A percentile compares a stretch with the other conserved stretches of the same genome.
phyloP scores from a whole-genome alignment of 83 land plant genomes.

The Diphasiastrum complanatum region DNA sequence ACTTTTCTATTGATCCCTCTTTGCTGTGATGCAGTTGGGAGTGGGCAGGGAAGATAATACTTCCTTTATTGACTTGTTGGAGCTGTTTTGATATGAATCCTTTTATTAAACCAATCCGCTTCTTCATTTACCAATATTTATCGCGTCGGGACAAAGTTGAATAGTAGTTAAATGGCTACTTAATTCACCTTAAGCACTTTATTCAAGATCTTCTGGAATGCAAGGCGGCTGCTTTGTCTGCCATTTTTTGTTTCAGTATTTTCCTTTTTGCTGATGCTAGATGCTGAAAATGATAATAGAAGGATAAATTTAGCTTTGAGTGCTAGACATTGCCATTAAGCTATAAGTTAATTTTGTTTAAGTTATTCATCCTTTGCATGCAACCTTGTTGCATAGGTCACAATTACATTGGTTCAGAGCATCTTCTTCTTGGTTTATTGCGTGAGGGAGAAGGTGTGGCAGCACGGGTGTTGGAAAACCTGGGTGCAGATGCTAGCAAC shows the following conservation, averaged over 20 bases:
- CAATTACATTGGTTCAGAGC: slow-evolving; percentile 87
- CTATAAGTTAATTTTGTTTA: background rate
- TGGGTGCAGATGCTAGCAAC: slow-evolving; percentile 84
- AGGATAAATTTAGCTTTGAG: background rate
- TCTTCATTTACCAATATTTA: no score
- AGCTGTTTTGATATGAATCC: no score
- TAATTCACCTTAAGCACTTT: no score
- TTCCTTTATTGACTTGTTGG: no score
- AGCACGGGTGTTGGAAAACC: slow-evolving; percentile 82
- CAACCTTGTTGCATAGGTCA: slow-evolving; percentile 48
- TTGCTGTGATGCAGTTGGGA: background rate
- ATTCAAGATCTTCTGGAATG: no score
- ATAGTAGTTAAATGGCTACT: no score
- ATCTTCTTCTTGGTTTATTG: slow-evolving; percentile 69
- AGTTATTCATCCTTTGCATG: background rate
- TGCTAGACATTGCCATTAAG: slow-evolving; percentile 7
- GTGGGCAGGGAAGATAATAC: background rate
- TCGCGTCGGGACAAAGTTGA: no score
- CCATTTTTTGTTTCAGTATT: background rate
- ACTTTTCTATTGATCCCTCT: background rate
- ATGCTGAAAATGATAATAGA: background rate
- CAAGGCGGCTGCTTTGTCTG: no score
- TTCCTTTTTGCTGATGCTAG: background rate
- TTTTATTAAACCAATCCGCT: no score
- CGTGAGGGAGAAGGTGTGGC: slow-evolving; percentile 96